phyloP scores from a whole-genome alignment of 352 stramenopile genomes.

The Phytopythium montanum region DNA sequence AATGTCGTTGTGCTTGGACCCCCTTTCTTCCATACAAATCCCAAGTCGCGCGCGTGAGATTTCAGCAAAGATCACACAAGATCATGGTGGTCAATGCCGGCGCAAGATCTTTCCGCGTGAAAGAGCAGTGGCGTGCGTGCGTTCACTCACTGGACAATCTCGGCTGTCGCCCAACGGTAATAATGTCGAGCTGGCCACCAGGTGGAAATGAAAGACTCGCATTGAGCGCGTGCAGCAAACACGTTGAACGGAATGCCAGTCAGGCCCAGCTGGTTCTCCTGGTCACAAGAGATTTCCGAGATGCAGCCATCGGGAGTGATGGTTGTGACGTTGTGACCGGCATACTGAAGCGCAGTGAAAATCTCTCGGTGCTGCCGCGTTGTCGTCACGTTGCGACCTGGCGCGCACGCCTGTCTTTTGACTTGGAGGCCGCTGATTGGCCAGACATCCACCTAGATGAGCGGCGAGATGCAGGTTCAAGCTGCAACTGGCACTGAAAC shows the following conservation, averaged over 20 bases:
- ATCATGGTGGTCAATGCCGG: not conserved
- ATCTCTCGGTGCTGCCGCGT: not conserved
- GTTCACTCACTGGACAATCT: too few relatives aligned
- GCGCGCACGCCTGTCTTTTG: constrained; percentile 16
- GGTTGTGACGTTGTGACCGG: constrained; percentile 37
- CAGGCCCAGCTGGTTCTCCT: not conserved
- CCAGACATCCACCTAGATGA: constrained; percentile 2
- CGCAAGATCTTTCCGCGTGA: constrained; percentile 2
- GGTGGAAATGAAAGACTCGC: too few relatives aligned
- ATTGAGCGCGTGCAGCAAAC: too few relatives aligned
- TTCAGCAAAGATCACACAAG: not conserved
- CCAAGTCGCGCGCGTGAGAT: not conserved
- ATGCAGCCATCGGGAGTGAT: constrained; percentile 23
- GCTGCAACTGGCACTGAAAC: constrained; percentile 1
- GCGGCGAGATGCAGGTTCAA: constrained; percentile 7
- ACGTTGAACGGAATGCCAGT: not conserved
- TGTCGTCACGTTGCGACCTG: constrained; percentile 28
- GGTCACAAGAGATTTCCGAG: constrained; percentile 8
- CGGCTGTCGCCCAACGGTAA: too few relatives aligned
- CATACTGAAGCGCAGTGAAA: not conserved
- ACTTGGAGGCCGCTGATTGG: constrained; percentile 5
- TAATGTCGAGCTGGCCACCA: too few relatives aligned
- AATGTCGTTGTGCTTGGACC: not conserved
- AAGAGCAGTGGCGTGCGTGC: not conserved
- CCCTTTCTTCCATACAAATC: not conserved